Base-by-base conservation (phyloP, 1,139 yeast species). In the Kodamaea ohmeri region DNA sequence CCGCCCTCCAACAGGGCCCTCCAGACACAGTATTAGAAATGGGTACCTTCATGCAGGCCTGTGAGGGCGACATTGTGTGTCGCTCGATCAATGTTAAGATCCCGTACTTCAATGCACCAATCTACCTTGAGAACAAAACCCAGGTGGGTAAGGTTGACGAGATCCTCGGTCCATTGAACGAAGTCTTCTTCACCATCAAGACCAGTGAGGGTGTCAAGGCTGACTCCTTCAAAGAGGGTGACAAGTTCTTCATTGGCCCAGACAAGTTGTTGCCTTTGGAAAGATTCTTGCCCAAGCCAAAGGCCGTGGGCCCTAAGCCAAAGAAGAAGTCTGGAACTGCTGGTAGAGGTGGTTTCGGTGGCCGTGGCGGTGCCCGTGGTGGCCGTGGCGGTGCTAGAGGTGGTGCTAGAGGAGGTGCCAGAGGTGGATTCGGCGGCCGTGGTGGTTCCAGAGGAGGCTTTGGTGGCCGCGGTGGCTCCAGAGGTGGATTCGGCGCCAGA, bases 91-190 rank as follows among this genome's bases (percentile, higher is more conserved):
- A 92, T 65, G 79, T 87, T 45, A 92, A 92, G 72, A 76, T 94
- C 51, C 99, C 99, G 54, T 94, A 92, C 65, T 94, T 94, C 78
- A 94, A 94, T 68, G 99, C 99, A 20, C 98, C 98, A 60, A 90
- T 94, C 58, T 94, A 84, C 63, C 78, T 92, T 52, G 97, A 92
- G 63, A 92, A 92, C 75, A 84, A 83, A 74, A 85, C 96, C 21
- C 94, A 86, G 59, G 82, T 94, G 39, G 99, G 99, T 55, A 94
- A 94, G 67, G 96, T 94, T 42, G 99, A 94, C 62, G 99, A 94
- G 72, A 92, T 94, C 50, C 75, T 94, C 54, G 99, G 99, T 38
- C 97, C 98, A 39, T 71, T 94, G 61, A 92, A 92, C 62, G 98
- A 94, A 66, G 97, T 92, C 14, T 90, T 77, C 62, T 94, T 94